phyloP scores from a whole-genome alignment of 805 yeast species.

The Vanderwaltozyma verrucispora region DNA sequence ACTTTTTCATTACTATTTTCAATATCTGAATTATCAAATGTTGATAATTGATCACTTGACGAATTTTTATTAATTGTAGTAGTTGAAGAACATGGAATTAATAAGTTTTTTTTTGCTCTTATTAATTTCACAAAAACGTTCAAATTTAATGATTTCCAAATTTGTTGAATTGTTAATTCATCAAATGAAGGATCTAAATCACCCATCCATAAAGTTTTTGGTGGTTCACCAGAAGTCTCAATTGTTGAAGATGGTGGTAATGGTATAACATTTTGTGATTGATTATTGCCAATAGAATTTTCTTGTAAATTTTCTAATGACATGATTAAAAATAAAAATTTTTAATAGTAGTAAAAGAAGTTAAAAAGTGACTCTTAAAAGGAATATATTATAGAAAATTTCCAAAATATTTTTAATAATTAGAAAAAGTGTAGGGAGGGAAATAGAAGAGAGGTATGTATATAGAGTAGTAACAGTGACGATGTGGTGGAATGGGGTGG shows the following conservation, averaged over 20 bases:
- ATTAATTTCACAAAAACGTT: constrained; percentile 59
- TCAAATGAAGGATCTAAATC: constrained; percentile 75
- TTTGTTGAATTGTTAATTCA: constrained; percentile 45
- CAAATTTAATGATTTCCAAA: constrained; percentile 51
- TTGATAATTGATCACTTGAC: too few species aligned
- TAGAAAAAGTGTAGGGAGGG: too few species aligned
- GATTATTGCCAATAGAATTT: too few species aligned
- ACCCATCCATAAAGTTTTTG: constrained; percentile 83
- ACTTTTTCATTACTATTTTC: neutral
- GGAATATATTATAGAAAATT: too few species aligned
- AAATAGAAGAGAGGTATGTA: too few species aligned
- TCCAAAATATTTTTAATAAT: too few species aligned
- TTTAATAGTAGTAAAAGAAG: too few species aligned
- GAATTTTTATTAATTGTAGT: neutral
- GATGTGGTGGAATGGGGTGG: too few species aligned
- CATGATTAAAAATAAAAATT: too few species aligned
- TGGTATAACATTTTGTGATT: constrained; percentile 33
- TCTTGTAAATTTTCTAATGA: too few species aligned
- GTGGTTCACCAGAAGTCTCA: constrained; percentile 38
- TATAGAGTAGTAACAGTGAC: too few species aligned
- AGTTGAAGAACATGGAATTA: constrained; percentile 26
- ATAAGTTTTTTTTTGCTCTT: constrained; percentile 34
- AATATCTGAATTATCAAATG: neutral
- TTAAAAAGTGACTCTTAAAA: too few species aligned
- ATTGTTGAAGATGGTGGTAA: constrained; percentile 44